A percentile compares a stretch with the other conserved stretches of the same genome.
These are phyloP conservation scores for Rhodomyrtus psidioides DNA, from an alignment of 441 rosid species.

Conservation along the genomic window DNA sequence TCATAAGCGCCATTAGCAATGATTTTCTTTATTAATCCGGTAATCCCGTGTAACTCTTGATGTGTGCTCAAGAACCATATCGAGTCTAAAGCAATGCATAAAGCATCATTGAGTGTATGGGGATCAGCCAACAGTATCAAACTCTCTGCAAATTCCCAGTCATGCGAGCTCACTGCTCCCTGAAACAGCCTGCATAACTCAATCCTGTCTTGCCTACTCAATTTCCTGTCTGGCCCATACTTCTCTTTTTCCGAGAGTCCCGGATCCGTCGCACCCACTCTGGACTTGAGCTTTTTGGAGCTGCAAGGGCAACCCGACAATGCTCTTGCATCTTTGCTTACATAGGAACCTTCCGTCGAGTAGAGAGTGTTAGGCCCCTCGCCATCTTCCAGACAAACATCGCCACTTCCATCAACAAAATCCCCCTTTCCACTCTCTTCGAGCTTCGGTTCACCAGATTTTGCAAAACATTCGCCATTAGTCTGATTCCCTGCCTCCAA, in stretches of 20 bases:
- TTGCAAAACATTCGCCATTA: constrained; percentile 20
- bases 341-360: constrained; percentile 60
- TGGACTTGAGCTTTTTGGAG: constrained; percentile 42
- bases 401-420: constrained; percentile 25
- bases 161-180: constrained; percentile 73
- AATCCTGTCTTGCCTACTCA: constrained; percentile 59
- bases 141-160: constrained; percentile 79
- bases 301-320: constrained; percentile 42
- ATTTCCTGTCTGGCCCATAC: constrained; percentile 47
- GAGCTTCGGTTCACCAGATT: constrained; percentile 38
- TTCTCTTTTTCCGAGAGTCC: constrained; percentile 40
- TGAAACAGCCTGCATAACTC: constrained; percentile 78
- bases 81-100: constrained; percentile 86
- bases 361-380: constrained; percentile 60
- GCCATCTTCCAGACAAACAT: constrained; percentile 33
- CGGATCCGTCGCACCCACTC: constrained; percentile 20
- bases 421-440: constrained; percentile 33
- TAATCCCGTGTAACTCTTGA: constrained; percentile 57
- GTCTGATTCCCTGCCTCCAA: constrained; percentile 29
- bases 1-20: constrained; percentile 83
- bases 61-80: constrained; percentile 84
- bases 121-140: constrained; percentile 59
- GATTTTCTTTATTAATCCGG: constrained; percentile 62
- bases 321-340: constrained; percentile 34
- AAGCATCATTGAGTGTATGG: constrained; percentile 72